Conservation (phyloP, 2,329 filamentous ascomycete species). For the Fusarium foetens region DNA sequence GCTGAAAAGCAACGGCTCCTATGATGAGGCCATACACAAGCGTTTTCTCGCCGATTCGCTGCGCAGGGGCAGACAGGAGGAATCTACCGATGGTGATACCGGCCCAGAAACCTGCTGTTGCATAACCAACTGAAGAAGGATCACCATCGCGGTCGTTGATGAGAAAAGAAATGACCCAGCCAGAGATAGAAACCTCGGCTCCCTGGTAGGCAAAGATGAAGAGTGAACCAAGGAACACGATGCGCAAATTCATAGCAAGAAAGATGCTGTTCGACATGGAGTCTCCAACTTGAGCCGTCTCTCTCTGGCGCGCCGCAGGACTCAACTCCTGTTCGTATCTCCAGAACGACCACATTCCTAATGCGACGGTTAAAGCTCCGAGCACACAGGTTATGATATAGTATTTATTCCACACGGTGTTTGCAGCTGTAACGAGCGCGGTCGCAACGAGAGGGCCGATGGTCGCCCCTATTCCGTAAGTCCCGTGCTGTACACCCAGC, state of each 20-base stretch:
- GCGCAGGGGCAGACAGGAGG: conserved; percentile 72
- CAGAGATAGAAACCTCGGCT: conserved; percentile 83
- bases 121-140: conserved; percentile 79
- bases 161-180: conserved; percentile 88
- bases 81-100: conserved; percentile 83
- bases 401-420: conserved; percentile 74
- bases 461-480: conserved; percentile 73
- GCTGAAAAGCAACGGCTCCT: conserved; percentile 73
- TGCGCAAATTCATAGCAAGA: conserved; percentile 60
- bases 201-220: conserved; percentile 92
- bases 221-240: conserved; percentile 77
- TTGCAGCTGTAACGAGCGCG: conserved; percentile 69
- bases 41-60: conserved; percentile 74
- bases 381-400: conserved; percentile 74
- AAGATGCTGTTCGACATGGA: conserved; percentile 56
- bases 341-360: conserved; percentile 75
- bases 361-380: conserved; percentile 64
- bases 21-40: conserved; percentile 72
- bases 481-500: conserved; percentile 73
- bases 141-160: conserved; percentile 77
- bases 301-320: conserved; percentile 50
- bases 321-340: conserved; percentile 71
- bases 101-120: conserved; percentile 76
- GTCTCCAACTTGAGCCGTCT: conserved; percentile 31
- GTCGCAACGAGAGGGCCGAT: conserved; percentile 80